These are phyloP conservation scores for Penicillium chermesinum DNA, from an alignment of 495 filamentous ascomycete genomes.

Conservation along the genomic window DNA sequence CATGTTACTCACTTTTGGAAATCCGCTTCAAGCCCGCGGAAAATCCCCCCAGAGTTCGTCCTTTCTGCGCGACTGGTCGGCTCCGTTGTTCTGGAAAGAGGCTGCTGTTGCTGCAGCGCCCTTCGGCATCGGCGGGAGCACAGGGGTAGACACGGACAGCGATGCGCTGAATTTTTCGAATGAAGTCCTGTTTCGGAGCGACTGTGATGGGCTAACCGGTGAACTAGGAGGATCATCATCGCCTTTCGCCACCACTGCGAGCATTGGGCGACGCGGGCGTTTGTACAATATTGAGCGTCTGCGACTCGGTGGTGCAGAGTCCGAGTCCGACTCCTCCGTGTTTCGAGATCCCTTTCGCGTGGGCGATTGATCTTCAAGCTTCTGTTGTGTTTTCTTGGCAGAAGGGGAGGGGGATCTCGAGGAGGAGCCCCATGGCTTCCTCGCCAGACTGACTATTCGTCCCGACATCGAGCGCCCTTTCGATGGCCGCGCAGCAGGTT, in stretches of 20 bases:
- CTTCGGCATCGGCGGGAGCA: conserved; percentile 50
- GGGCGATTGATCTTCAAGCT: conserved; percentile 34
- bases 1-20: conserved; percentile 61
- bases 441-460: conserved; percentile 60
- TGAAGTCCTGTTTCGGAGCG: conserved; percentile 51
- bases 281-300: conserved; percentile 39
- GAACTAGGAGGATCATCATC: conserved; percentile 35
- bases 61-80: conserved; percentile 52
- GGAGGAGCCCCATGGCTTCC: conserved; percentile 62
- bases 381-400: conserved; percentile 32
- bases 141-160: conserved; percentile 40
- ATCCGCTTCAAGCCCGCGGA: conserved; percentile 76
- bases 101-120: conserved; percentile 25
- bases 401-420: conserved; percentile 59
- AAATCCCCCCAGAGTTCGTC: conserved; percentile 90
- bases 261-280: conserved; percentile 48
- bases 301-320: conserved; percentile 25
- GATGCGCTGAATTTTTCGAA: conserved; percentile 52
- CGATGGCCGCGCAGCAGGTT: conserved; percentile 38
- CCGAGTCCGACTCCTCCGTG: conserved; percentile 24
- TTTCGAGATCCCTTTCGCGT: conserved; percentile 16
- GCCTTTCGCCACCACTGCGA: conserved; percentile 45
- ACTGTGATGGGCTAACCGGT: conserved; percentile 41
- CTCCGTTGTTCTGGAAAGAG: conserved; percentile 33
- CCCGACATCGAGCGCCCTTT: conserved; percentile 54